A percentile compares a stretch with the other conserved stretches of the same genome.
Conservation (phyloP, 805 yeast species). For the Pichia paraexigua region DNA sequence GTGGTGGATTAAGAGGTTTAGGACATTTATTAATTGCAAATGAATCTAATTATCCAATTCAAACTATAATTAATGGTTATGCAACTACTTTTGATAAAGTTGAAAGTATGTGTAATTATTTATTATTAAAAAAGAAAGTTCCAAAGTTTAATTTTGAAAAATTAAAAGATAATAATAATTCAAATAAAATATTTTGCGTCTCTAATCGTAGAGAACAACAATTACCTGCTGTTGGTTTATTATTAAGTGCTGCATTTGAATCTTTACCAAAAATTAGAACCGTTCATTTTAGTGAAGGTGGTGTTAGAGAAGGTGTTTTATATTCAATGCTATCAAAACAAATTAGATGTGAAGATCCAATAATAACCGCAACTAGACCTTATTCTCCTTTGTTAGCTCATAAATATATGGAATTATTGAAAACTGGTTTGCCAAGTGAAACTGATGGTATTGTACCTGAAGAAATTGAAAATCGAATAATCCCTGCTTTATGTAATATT, state of each 20-base stretch:
- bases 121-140: conserved; percentile 40
- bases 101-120: conserved; percentile 41
- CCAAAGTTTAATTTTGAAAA: conserved; percentile 32
- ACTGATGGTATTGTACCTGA: conserved; percentile 39
- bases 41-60: conserved; percentile 54
- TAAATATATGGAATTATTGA: conserved; percentile 45
- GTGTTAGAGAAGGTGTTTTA: conserved; percentile 68
- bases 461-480: conserved; percentile 50
- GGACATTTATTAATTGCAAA: conserved; percentile 50
- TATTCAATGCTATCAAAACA: conserved; percentile 53
- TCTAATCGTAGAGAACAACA: conserved; percentile 60
- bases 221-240: conserved; percentile 60
- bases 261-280: conserved; percentile 53
- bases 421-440: conserved; percentile 47
- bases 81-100: conserved; percentile 49
- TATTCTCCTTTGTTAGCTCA: conserved; percentile 61
- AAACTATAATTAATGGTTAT: conserved; percentile 62
- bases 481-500: conserved; percentile 64
- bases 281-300: conserved; percentile 67
- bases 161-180: conserved; percentile 17
- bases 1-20: conserved; percentile 67
- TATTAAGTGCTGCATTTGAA: conserved; percentile 55
- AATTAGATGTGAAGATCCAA: conserved; percentile 59
- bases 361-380: conserved; percentile 60
- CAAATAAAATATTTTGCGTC: conserved; percentile 42